Conservation (phyloP, 495 filamentous ascomycete species). For the Daldinia caldariorum region DNA sequence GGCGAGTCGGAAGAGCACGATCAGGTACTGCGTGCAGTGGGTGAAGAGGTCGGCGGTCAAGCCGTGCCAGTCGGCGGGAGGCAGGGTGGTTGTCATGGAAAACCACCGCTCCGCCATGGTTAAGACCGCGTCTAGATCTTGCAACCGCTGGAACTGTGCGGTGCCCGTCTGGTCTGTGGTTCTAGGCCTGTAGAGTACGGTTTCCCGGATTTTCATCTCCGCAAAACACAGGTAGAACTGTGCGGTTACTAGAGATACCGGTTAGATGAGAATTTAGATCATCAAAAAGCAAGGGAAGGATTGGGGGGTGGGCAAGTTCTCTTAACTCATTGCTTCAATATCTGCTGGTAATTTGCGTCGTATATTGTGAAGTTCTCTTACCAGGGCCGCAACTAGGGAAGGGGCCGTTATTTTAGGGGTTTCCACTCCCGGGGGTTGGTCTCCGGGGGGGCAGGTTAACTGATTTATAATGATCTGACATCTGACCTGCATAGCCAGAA, state of each 20-base stretch:
- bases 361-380: constrained; percentile 33
- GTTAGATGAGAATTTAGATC: constrained; percentile 4
- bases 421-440: constrained; percentile 19
- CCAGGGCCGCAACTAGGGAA: constrained; percentile 17
- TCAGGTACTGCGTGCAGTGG: constrained; percentile 55
- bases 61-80: constrained; percentile 46
- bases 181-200: constrained; percentile 10
- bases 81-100: constrained; percentile 45
- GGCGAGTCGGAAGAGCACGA: constrained; percentile 56
- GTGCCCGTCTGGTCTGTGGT: constrained; percentile 27
- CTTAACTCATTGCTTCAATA: constrained; percentile 27
- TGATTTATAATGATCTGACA: constrained; percentile 53
- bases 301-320: not conserved
- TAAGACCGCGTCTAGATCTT: constrained; percentile 45
- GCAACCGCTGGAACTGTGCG: constrained; percentile 31
- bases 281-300: not conserved
- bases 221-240: constrained; percentile 33
- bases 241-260: constrained; percentile 12
- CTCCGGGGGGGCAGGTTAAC: constrained; percentile 14
- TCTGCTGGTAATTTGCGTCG: constrained; percentile 31
- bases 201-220: constrained; percentile 31
- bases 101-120: constrained; percentile 53
- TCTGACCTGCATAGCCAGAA: constrained; percentile 56
- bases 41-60: constrained; percentile 53
- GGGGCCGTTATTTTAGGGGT: constrained; percentile 8